Percentiles rank a stretch among this genome's conserved stretches.
Evolutionary conservation across 1,139 yeast genomes (phyloP).

Genomic region (Magnusiomyces suaveolens): DNA sequence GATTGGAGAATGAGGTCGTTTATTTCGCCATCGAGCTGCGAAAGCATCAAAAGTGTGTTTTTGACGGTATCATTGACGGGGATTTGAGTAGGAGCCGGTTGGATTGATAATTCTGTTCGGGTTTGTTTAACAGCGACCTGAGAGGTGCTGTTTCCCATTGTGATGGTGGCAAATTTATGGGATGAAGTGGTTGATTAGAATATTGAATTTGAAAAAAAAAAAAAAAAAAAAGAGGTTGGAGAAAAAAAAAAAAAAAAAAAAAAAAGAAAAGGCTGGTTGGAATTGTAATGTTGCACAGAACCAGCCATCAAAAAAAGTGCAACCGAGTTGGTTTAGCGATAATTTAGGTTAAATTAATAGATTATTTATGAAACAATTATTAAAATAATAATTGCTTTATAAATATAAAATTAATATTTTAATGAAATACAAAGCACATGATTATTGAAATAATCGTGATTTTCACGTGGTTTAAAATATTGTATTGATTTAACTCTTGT

Average conservation of each 20-base stretch:
- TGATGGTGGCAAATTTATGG: not conserved
- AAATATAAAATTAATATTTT: too few species aligned
- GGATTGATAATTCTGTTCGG: not conserved
- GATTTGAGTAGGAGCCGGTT: not conserved
- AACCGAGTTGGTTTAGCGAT: too few species aligned
- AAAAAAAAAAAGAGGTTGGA: not conserved
- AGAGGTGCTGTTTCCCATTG: slow-evolving; percentile 1
- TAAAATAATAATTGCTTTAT: too few species aligned
- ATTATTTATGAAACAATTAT: too few species aligned
- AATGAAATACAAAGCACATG: too few species aligned
- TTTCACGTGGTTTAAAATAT: too few species aligned
- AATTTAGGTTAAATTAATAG: too few species aligned
- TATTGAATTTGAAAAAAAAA: not conserved
- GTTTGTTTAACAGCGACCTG: slow-evolving; percentile 3
- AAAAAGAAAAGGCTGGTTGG: not conserved
- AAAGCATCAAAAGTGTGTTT: not conserved
- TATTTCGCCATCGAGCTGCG: slow-evolving; percentile 4
- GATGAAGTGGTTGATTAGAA: not conserved
- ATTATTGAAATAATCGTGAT: too few species aligned
- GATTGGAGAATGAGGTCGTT: slow-evolving; percentile 2
- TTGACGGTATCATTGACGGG: not conserved
- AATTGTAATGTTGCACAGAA: not conserved
- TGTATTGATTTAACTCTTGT: too few species aligned
- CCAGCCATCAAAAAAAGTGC: not conserved
- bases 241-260: not conserved